phyloP scores from a whole-genome alignment of 192 early-diverging fungal species.

The Dimargaris cristalligena region DNA sequence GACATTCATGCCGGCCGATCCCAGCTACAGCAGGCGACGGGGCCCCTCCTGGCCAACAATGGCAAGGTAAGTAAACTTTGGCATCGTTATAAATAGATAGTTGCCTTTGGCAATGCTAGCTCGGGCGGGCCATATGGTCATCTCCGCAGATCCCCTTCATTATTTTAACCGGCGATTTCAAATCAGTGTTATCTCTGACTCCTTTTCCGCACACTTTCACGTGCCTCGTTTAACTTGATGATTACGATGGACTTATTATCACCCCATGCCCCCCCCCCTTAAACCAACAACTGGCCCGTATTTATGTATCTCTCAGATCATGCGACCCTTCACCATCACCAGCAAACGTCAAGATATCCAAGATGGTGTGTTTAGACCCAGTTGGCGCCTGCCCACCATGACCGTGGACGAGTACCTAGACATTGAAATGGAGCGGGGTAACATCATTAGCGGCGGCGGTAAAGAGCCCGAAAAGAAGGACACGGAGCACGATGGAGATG shows the following conservation, averaged over 20 bases:
- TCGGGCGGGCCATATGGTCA: neutral
- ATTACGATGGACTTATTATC: neutral
- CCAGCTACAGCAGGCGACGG: constrained; percentile 22
- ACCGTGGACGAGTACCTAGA: constrained; percentile 86
- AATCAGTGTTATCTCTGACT: neutral
- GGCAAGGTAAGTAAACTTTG: constrained; percentile 22
- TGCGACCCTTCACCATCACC: constrained; percentile 81
- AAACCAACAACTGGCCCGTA: neutral
- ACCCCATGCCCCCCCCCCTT: neutral
- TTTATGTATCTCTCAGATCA: constrained; percentile 24
- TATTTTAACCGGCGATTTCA: neutral
- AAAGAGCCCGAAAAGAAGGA: constrained; percentile 56
- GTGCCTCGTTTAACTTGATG: constrained; percentile 8
- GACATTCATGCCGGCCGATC: constrained; percentile 1
- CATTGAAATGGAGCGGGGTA: constrained; percentile 70
- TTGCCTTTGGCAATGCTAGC: constrained; percentile 15
- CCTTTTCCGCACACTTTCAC: constrained; percentile 1
- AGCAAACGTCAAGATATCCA: constrained; percentile 51
- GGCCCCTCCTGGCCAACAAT: constrained; percentile 32
- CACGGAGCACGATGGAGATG: constrained; percentile 58
- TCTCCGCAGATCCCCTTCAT: neutral
- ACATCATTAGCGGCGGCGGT: constrained; percentile 74
- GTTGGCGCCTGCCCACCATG: constrained; percentile 88
- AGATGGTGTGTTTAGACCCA: constrained; percentile 68
- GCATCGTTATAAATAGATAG: constrained; percentile 11